These are phyloP conservation scores for Symbiodinium pilosum DNA, from an alignment of 73 alveolate species.

Conservation along the genomic window DNA sequence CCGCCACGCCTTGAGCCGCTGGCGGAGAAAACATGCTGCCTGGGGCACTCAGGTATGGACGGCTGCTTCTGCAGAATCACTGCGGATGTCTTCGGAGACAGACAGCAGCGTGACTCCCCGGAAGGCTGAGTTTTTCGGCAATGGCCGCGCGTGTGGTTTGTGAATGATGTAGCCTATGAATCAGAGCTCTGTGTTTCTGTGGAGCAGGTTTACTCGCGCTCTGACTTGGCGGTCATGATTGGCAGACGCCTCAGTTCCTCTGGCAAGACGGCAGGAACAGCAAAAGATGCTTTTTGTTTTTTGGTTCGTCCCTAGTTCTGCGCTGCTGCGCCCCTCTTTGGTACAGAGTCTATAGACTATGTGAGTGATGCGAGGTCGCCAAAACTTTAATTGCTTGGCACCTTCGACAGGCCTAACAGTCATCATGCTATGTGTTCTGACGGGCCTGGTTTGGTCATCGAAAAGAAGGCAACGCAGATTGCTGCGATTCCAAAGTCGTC, in stretches of 20 bases:
- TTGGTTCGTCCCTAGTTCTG: too few species aligned
- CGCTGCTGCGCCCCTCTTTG: too few species aligned
- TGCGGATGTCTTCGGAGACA: conserved; percentile 46
- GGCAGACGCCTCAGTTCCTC: not conserved
- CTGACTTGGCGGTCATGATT: not conserved
- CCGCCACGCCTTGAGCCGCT: not conserved
- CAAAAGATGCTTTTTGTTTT: too few species aligned
- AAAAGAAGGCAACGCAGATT: not conserved
- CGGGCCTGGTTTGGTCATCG: not conserved
- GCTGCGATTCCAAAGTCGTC: not conserved
- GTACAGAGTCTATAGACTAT: too few species aligned
- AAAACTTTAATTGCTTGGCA: too few species aligned
- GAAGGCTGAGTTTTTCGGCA: not conserved
- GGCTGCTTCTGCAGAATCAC: conserved; percentile 74
- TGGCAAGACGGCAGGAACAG: not conserved
- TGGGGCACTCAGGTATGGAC: conserved; percentile 32
- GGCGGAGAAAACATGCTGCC: not conserved
- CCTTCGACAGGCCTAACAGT: not conserved
- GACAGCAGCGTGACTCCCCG: not conserved
- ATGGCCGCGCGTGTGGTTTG: not conserved
- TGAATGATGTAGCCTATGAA: too few species aligned
- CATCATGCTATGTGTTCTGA: not conserved
- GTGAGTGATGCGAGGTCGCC: too few species aligned
- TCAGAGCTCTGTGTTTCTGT: not conserved
- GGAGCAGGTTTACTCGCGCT: not conserved